A percentile compares a stretch with the other conserved stretches of the same genome.
These are phyloP conservation scores for Scopulariopsis brevicaulis DNA, from an alignment of 2,329 filamentous ascomycete species.

Conservation along the genomic window DNA sequence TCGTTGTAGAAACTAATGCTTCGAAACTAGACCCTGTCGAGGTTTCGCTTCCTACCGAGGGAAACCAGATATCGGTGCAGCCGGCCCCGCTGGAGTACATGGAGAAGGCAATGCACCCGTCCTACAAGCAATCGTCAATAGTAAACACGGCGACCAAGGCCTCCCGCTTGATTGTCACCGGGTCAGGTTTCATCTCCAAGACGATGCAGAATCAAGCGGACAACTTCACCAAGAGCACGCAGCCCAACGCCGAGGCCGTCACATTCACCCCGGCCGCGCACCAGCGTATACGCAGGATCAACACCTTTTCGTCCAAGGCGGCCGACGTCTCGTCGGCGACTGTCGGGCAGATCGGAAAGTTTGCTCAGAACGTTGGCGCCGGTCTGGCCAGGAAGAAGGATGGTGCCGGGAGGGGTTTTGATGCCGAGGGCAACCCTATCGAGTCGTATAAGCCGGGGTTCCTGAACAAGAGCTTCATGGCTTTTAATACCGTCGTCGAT, in stretches of 20 bases:
- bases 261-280: conserved; percentile 83
- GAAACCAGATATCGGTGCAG: conserved; percentile 51
- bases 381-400: conserved; percentile 49
- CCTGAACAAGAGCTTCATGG: conserved; percentile 92
- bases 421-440: conserved; percentile 56
- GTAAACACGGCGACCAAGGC: conserved; percentile 81
- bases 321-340: conserved; percentile 76
- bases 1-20: not conserved
- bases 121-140: conserved; percentile 79
- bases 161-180: conserved; percentile 84
- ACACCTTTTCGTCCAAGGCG: conserved; percentile 70
- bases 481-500: conserved; percentile 88
- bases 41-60: conserved; percentile 60
- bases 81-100: conserved; percentile 62
- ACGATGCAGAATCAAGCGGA: conserved; percentile 69
- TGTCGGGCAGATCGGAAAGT: conserved; percentile 68
- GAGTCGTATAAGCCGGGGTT: conserved; percentile 75
- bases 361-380: conserved; percentile 86
- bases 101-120: conserved; percentile 69
- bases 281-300: conserved; percentile 75
- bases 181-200: conserved; percentile 68
- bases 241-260: conserved; percentile 68
- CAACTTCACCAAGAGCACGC: conserved; percentile 67
- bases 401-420: conserved; percentile 46
- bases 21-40: conserved; percentile 55